Base-by-base conservation (phyloP, 768 basidiomycete genomes). In the Roridomyces roridus region DNA sequence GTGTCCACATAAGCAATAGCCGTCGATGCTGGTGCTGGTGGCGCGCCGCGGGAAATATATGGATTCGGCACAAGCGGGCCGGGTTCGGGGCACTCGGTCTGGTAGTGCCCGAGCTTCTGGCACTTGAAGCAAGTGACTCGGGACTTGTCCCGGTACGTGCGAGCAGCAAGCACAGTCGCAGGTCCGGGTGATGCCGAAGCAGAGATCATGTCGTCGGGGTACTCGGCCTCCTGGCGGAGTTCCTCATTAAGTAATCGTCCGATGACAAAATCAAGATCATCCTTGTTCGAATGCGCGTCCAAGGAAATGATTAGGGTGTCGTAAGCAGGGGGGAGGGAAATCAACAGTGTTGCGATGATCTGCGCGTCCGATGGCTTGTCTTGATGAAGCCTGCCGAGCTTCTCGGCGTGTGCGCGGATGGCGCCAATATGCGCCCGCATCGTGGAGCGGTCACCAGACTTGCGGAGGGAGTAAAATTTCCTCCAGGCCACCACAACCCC, bases 341-440 rank as follows among this genome's bases (percentile, higher is more conserved):
- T 56, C 40, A 56, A 41, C 5, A 56, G 46, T 1, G 55, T 56
- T 3, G 55, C 55, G 17, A 56, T 56, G 21, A 56, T 49, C 24
- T 56, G 55, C 20, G 55, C 55, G 14, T 56, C 55, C 14, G 55
- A 56, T 7, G 55, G 55, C 34, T 56, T 56, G 47, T 56, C 55
- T 5, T 44, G 25, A 20, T 47, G 50, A 14, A 56, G 24, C 17
- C 55, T 46, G 1, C 41, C 55, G 41, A 56, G 55, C 17, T 48
- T 46, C 34, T 56, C 55, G 3, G 55, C 47, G 12, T 44, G 46
- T 15, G 39, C 47, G 6, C 55, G 47, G 20, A 56, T 41, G 6
- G 55, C 39, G 3, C 40, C 55, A n/a, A 56, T 56, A 18, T 56
- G 41, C 25, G 55, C 9, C 40, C 47, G 55, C 55, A 56, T 56